Conservation (phyloP, 2,329 filamentous ascomycete species). For the Penicillium aurantiogriseum region DNA sequence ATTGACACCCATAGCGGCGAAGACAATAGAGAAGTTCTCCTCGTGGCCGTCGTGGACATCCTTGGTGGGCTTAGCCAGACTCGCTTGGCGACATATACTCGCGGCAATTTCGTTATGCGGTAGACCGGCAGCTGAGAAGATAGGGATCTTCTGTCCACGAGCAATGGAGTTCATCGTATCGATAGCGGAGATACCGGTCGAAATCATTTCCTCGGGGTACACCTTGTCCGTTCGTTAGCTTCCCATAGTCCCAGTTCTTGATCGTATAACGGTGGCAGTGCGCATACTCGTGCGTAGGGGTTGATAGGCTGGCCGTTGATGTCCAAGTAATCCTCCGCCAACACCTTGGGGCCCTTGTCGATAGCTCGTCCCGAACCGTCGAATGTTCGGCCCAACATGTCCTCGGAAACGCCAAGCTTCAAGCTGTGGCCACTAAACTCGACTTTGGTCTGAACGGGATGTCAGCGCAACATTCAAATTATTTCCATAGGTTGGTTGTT, state of each 20-base stretch:
- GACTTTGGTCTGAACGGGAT: slow-evolving; percentile 72
- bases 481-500: background rate
- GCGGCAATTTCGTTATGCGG: slow-evolving; percentile 99
- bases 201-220: slow-evolving; percentile 99
- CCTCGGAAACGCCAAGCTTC: slow-evolving; percentile 98
- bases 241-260: background rate
- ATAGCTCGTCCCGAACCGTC: slow-evolving; percentile 97
- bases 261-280: background rate
- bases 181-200: slow-evolving; percentile 97
- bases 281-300: slow-evolving; percentile 82
- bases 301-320: slow-evolving; percentile 99
- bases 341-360: slow-evolving; percentile 97
- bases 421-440: slow-evolving; percentile 96
- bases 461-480: slow-evolving; percentile 20
- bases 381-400: slow-evolving; percentile 99
- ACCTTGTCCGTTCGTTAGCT: slow-evolving; percentile 56
- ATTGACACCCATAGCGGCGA: slow-evolving; percentile 99
- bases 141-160: slow-evolving; percentile 98
- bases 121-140: slow-evolving; percentile 96
- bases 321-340: slow-evolving; percentile 96
- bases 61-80: slow-evolving; percentile 92
- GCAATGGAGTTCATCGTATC: slow-evolving; percentile 98
- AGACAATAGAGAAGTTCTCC: slow-evolving; percentile 99
- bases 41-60: slow-evolving; percentile 94
- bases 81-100: slow-evolving; percentile 95